Evolutionary conservation across 805 yeast species (phyloP).

Genomic region (Ogataea salicorniae): DNA sequence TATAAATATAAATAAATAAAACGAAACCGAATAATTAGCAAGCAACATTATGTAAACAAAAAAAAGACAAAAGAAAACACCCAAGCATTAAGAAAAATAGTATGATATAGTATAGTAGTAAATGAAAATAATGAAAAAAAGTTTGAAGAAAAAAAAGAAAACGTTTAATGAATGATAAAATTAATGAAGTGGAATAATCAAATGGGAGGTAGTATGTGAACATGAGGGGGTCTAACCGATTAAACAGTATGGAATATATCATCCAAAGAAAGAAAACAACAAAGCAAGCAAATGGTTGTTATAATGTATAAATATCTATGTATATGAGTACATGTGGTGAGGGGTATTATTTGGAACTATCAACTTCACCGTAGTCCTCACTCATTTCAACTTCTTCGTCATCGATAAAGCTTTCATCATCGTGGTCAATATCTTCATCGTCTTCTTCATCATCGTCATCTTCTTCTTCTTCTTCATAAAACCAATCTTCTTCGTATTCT

Average conservation of each 20-base stretch:
- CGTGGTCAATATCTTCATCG: conserved; percentile 45
- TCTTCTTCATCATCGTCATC: conserved; percentile 55
- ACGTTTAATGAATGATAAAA: no score
- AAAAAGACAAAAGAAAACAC: background rate
- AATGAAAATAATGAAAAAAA: no score
- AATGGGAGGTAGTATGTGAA: no score
- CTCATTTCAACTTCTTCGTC: conserved; percentile 41
- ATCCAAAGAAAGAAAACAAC: background rate
- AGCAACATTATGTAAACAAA: background rate
- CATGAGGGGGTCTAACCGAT: no score
- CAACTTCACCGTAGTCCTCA: conserved; percentile 40
- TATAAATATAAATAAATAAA: background rate
- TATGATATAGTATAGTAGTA: background rate
- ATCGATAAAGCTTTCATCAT: conserved; percentile 38
- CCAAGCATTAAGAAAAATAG: background rate
- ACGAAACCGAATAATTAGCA: background rate
- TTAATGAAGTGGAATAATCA: no score
- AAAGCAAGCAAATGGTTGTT: background rate
- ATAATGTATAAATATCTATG: no score
- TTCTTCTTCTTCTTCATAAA: conserved; percentile 59
- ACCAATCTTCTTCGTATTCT: conserved; percentile 48
- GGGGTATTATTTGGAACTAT: conserved; percentile 16
- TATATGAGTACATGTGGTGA: background rate
- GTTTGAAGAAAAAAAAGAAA: no score
- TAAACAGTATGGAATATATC: background rate